phyloP scores from a whole-genome alignment of 176 grass and related monocot species.

The Oryza australiensis region DNA sequence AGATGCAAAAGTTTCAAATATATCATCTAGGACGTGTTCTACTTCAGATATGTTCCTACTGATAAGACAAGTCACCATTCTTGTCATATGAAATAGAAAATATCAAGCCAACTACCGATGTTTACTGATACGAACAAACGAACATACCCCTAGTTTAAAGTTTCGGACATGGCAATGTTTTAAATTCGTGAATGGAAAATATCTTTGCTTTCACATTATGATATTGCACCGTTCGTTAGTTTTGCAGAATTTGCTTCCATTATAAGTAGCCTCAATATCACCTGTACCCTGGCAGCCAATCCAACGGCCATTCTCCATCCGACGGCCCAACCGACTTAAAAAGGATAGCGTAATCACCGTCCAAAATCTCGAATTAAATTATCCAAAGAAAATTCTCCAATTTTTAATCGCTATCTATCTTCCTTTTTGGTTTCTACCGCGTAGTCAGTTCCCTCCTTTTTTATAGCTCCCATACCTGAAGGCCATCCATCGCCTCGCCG shows the following conservation, averaged over 20 bases:
- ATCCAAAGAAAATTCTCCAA: background rate
- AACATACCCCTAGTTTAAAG: background rate
- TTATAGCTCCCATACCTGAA: slow-evolving; percentile 19
- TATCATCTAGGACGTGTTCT: too few relatives aligned
- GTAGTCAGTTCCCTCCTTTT: background rate
- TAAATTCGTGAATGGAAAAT: background rate
- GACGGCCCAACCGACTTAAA: background rate
- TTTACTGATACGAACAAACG: too few relatives aligned
- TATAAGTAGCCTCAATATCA: background rate
- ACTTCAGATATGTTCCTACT: too few relatives aligned
- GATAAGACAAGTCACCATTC: too few relatives aligned
- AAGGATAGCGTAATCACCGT: background rate
- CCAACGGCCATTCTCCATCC: background rate
- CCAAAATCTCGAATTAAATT: background rate
- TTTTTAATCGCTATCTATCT: background rate
- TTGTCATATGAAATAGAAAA: too few relatives aligned
- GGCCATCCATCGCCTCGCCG: background rate
- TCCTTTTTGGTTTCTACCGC: background rate
- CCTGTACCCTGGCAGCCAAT: background rate
- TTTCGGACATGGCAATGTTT: background rate
- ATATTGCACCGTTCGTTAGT: background rate
- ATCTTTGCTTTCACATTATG: background rate
- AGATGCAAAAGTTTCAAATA: background rate
- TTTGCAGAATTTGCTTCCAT: background rate
- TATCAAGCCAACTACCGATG: too few relatives aligned